Base-by-base conservation (phyloP, 805 yeast species). In the Candida krabiensis region DNA sequence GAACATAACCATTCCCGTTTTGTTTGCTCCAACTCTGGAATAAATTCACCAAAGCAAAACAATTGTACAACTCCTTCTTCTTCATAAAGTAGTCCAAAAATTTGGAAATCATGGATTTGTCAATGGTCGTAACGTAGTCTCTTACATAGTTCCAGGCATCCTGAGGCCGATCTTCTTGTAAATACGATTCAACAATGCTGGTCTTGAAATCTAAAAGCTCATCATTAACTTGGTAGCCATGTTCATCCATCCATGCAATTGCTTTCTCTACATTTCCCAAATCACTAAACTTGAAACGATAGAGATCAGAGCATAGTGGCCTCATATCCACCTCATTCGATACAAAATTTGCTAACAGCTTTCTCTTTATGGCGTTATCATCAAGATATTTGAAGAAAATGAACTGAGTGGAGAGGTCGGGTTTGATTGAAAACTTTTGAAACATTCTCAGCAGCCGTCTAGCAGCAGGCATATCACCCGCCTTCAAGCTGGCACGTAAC, bases 11-110 rank as follows among this genome's bases (percentile, higher is more conserved):
- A 11, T 16, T 26, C 12, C 23, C 30, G 6, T 16, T 16, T 24
- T 19, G 13, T 11, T 14, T 18, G 12, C 18, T 14, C 13, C 18
- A 9, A 11, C 33, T 17, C 11, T 19, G 19, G 31, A 24, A 30
- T 26, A 33, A 15, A 19, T 37, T 37, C 8, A 40, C 33, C 25
- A 33, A 17, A 9, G 44, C 44, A 22, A 40, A 9, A 14, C 35
- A 23, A 23, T 36, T 28, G 26, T 25, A 33, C 13, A 40, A 28
- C 31, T 40, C 28, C 17, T 19, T 21, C 11, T 29, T n/a, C 4
- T 13, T 8, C 34, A 26, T 22, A 21, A 36, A 36, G 19, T 36
- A 14, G 23, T 24, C 32, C 19, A 40, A 15, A 25, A 40, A 31
- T 31, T 12, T 15, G 12, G 16, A 11, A 9, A 40, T 17, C n/a